Percentiles rank a stretch among this genome's conserved stretches.
Evolutionary conservation across 805 yeast species (phyloP).

Genomic region (Candida mattraensis): DNA sequence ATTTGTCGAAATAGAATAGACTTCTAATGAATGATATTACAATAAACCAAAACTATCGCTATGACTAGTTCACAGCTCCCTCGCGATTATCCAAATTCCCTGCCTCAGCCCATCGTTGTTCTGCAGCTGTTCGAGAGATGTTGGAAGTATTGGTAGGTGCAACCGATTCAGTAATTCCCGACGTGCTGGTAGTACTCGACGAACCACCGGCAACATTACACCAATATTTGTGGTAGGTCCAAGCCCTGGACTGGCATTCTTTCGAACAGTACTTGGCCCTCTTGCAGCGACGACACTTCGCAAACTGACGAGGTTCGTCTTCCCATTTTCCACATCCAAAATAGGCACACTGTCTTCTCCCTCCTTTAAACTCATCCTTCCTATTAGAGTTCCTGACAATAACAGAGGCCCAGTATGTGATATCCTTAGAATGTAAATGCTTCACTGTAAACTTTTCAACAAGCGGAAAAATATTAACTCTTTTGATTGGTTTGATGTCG

Average conservation of each 20-base stretch:
- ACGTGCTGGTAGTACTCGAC: conserved; percentile 10
- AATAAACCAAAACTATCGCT: not conserved
- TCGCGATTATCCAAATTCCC: conserved; percentile 6
- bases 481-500: conserved; percentile 42
- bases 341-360: conserved; percentile 92
- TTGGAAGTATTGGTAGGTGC: too few species aligned
- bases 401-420: conserved; percentile 97
- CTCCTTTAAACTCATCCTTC: conserved; percentile 81
- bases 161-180: conserved; percentile 10
- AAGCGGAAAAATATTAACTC: conserved; percentile 77
- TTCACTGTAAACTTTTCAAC: conserved; percentile 86
- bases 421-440: conserved; percentile 65
- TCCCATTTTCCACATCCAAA: conserved; percentile 96
- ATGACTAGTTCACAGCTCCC: conserved; percentile 1
- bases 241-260: conserved; percentile 87
- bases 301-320: conserved; percentile 83
- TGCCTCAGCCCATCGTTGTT: conserved; percentile 4
- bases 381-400: conserved; percentile 95
- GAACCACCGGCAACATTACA: conserved; percentile 48
- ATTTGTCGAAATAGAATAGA: too few species aligned
- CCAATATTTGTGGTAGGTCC: conserved; percentile 95
- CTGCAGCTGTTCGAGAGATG: too few species aligned
- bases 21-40: conserved; percentile 3
- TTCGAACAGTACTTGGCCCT: conserved; percentile 93
- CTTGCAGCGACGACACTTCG: conserved; percentile 92